Percentiles rank a stretch among this genome's conserved stretches.
Conservation (phyloP, 148 eudicot genomes). For the Fagopyrum esculentum region DNA sequence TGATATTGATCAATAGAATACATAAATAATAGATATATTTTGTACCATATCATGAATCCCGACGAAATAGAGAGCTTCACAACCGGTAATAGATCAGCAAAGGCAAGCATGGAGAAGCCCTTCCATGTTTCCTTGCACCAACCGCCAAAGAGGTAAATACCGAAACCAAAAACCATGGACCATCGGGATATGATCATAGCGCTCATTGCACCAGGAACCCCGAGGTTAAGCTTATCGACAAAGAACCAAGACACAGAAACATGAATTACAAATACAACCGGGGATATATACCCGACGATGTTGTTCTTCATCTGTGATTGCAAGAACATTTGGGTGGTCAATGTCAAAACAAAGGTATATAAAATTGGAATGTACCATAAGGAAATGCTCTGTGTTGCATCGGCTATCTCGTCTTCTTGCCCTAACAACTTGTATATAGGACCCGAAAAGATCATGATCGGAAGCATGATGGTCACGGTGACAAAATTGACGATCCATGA, state of each 20-base stretch:
- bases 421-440: constrained; percentile 11
- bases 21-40: neutral
- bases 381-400: constrained; percentile 32
- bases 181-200: neutral
- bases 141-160: neutral
- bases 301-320: constrained; percentile 33
- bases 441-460: too few species aligned
- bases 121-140: neutral
- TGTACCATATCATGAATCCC: neutral
- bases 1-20: neutral
- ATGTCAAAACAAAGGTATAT: constrained; percentile 30
- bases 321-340: constrained; percentile 44
- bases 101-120: neutral
- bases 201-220: neutral
- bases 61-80: neutral
- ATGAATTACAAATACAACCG: constrained; percentile 29
- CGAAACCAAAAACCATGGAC: neutral
- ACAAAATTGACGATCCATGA: constrained; percentile 55
- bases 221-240: neutral
- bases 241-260: constrained; percentile 41
- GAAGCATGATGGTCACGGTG: constrained; percentile 18
- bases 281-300: constrained; percentile 41
- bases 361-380: constrained; percentile 50
- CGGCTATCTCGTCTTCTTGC: constrained; percentile 31
- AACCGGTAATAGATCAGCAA: too few species aligned